These are phyloP conservation scores for Dictyostelium discoideum DNA, from an alignment of 78 protist genomes.

Conservation along the genomic window dicty_2.7 NC_007091.3:2553501-2554000, in stretches of 20 bases:
- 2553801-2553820: slow-evolving; percentile 39
- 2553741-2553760: neutral
- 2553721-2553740: too few species aligned
- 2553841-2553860: slow-evolving; percentile 54
- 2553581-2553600: neutral
- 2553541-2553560: neutral
- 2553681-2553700: too few species aligned
- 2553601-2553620: neutral
- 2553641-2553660: neutral
- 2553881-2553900: slow-evolving; percentile 14
- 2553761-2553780: neutral
- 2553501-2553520: neutral
- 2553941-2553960: neutral
- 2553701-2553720: too few species aligned
- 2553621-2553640: neutral
- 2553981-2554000: neutral
- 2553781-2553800: slow-evolving; percentile 9
- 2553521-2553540: slow-evolving; percentile 12
- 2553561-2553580: slow-evolving; percentile 17
- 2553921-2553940: slow-evolving; percentile 17
- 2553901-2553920: slow-evolving; percentile 10
- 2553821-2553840: slow-evolving; percentile 23
- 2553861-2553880: slow-evolving; percentile 29
- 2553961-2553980: neutral
- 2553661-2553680: too few species aligned